Conservation (phyloP, 345 rosid genomes). For the Kernera saxatilis region DNA sequence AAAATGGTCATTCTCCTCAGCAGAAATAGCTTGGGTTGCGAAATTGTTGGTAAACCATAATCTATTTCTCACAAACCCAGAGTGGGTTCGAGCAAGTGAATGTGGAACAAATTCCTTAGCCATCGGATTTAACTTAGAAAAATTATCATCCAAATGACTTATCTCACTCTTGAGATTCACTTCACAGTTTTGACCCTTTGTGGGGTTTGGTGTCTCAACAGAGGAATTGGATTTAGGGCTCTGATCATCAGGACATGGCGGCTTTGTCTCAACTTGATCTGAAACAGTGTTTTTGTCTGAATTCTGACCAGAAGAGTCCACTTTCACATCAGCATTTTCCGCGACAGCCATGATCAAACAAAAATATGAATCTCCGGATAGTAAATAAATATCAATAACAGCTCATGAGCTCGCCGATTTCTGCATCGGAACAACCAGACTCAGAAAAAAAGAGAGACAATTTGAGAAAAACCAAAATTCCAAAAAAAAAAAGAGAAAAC, state of each 20-base stretch:
- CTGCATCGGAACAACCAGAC: neutral
- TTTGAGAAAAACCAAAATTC: neutral
- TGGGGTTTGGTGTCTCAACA: slow-evolving; percentile 16
- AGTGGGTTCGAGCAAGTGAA: slow-evolving; percentile 35
- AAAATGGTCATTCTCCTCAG: slow-evolving; percentile 41
- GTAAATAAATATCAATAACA: neutral
- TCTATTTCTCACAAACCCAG: slow-evolving; percentile 28
- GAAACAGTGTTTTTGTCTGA: slow-evolving; percentile 40
- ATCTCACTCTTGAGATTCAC: slow-evolving; percentile 43
- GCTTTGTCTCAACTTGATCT: slow-evolving; percentile 30
- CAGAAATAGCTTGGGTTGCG: slow-evolving; percentile 37
- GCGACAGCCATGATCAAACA: slow-evolving; percentile 63
- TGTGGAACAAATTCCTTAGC: slow-evolving; percentile 79
- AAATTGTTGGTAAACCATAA: slow-evolving; percentile 37
- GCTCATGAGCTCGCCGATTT: neutral
- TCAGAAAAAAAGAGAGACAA: neutral
- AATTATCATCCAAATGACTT: slow-evolving; percentile 43
- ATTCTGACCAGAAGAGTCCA: slow-evolving; percentile 51
- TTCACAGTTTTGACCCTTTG: slow-evolving; percentile 15
- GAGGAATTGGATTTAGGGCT: slow-evolving; percentile 34
- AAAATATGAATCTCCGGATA: neutral
- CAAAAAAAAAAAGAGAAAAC: neutral
- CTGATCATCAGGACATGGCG: slow-evolving; percentile 36
- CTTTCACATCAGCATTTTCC: slow-evolving; percentile 66
- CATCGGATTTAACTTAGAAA: slow-evolving; percentile 79